phyloP scores from a whole-genome alignment of 2,329 filamentous ascomycete genomes.

The Diplodia scrobiculata region DNA sequence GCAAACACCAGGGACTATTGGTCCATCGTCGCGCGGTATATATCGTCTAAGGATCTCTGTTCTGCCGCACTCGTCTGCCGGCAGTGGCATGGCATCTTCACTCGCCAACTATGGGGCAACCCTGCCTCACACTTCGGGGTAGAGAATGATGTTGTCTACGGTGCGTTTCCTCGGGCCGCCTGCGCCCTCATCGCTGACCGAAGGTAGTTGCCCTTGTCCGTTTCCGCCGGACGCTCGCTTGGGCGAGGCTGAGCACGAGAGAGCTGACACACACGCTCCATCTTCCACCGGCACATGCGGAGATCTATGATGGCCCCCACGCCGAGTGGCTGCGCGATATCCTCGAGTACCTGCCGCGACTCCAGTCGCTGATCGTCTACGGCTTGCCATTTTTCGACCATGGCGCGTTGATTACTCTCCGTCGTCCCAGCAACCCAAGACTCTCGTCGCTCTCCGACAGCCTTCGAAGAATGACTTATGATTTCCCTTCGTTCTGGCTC shows the following conservation, averaged over 20 bases:
- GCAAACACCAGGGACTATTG: constrained; percentile 59
- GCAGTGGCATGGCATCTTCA: constrained; percentile 61
- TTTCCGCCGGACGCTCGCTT: constrained; percentile 60
- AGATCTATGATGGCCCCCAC: constrained; percentile 62
- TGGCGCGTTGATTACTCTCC: constrained; percentile 56
- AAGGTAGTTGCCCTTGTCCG: constrained; percentile 59
- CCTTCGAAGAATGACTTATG: constrained; percentile 13
- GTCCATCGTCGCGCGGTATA: constrained; percentile 59
- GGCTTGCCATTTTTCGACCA: constrained; percentile 65
- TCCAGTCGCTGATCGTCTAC: constrained; percentile 63
- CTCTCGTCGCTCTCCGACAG: constrained; percentile 34
- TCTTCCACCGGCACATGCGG: constrained; percentile 61
- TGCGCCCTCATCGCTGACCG: not conserved
- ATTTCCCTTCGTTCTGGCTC: constrained; percentile 50
- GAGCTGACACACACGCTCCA: constrained; percentile 63
- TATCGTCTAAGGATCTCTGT: constrained; percentile 59
- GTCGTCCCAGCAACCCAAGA: constrained; percentile 39
- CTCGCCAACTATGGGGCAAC: constrained; percentile 63
- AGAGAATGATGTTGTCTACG: constrained; percentile 63
- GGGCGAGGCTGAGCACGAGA: constrained; percentile 56
- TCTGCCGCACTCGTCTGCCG: constrained; percentile 59
- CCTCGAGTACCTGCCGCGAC: constrained; percentile 58
- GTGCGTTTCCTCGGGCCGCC: constrained; percentile 34
- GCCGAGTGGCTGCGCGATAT: constrained; percentile 62
- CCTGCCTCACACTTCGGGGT: constrained; percentile 64